Base-by-base conservation (phyloP, 1,284 basidiomycete species). In the Tilletia indica region DNA sequence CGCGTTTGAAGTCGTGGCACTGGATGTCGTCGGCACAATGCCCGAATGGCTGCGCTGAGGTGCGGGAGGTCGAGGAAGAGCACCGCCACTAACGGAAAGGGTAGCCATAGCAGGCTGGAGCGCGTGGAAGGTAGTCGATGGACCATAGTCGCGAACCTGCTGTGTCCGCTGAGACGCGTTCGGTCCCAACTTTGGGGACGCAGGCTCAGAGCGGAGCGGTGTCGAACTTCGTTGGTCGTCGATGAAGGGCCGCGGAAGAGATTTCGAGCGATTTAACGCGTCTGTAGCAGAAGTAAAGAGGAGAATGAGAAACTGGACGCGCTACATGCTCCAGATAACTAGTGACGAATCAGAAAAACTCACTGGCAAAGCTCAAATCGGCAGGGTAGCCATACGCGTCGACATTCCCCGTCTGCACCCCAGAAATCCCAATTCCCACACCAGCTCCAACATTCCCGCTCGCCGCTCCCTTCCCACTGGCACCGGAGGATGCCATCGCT, bases 261-360 rank as follows among this genome's bases (percentile, higher is more conserved):
- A 78, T 64, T 77, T 78, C 61, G 78, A 79, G 19, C 79, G 72
- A 39, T 78, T 79, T 5, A 78, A 69, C 56, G 78, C 75, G 54
- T 80, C 79, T 64, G 34, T 61, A n/a, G n/a, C n/a, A n/a, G 42
- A 45, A 45, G 42, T 45, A 14, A 45, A 45, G 42, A 3, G 1
- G 42, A 45, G 42, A 8, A 45, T 45, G 9, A 8, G 14, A 45
- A 45, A 14, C 42, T 45, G 42, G 42, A 45, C 6, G 9, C 9
- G 42, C 42, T 14, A 45, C 42, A 14, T 45, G 9, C 42, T 9
- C 42, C 42, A 9, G 42, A 14, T 1, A 45, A 45, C 0, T 45
- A 9, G 25, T 31, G 1, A 31, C 25, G 25, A 31, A 31, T 31
- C 25, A 31, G 42, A 45, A 45, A 45, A 8, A 54, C 51, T 54